These are phyloP conservation scores for Pichiaceae sp. DNA, from an alignment of 1,139 yeast species.

Conservation along the genomic window DNA sequence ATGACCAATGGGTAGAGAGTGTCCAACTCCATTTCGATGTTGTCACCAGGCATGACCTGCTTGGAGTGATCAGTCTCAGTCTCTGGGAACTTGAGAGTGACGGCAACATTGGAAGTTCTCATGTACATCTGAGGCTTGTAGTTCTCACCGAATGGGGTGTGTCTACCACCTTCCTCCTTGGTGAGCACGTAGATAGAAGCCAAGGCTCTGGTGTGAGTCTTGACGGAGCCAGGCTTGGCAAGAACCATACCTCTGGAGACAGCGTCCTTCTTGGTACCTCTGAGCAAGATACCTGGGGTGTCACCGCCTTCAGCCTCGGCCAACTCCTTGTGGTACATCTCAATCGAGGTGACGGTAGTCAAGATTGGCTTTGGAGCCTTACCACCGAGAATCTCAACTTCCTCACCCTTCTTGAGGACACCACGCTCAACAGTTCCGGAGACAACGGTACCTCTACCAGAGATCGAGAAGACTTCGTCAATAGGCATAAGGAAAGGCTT, in stretches of 20 bases:
- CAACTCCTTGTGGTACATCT: slow-evolving; percentile 98
- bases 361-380: slow-evolving; percentile 80
- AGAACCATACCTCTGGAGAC: slow-evolving; percentile 96
- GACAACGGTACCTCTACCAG: slow-evolving; percentile 99
- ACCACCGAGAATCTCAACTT: slow-evolving; percentile 92
- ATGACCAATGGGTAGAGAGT: slow-evolving; percentile 88
- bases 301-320: slow-evolving; percentile 99
- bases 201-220: slow-evolving; percentile 89
- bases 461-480: slow-evolving; percentile 94
- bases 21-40: slow-evolving; percentile 91
- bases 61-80: slow-evolving; percentile 79
- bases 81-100: slow-evolving; percentile 84
- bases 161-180: slow-evolving; percentile 99
- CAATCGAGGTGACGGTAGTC: slow-evolving; percentile 96
- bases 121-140: slow-evolving; percentile 97
- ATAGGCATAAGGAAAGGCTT: slow-evolving; percentile 96
- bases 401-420: slow-evolving; percentile 94
- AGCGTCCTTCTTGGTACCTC: slow-evolving; percentile 98
- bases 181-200: slow-evolving; percentile 89
- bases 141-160: slow-evolving; percentile 93
- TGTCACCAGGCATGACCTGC: slow-evolving; percentile 98
- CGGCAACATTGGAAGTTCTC: slow-evolving; percentile 95
- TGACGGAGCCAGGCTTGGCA: slow-evolving; percentile 85
- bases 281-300: slow-evolving; percentile 93
- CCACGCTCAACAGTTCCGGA: slow-evolving; percentile 99